Evolutionary conservation across 2,329 filamentous ascomycete species (phyloP).

Genomic region (Scytalidium sp.): DNA sequence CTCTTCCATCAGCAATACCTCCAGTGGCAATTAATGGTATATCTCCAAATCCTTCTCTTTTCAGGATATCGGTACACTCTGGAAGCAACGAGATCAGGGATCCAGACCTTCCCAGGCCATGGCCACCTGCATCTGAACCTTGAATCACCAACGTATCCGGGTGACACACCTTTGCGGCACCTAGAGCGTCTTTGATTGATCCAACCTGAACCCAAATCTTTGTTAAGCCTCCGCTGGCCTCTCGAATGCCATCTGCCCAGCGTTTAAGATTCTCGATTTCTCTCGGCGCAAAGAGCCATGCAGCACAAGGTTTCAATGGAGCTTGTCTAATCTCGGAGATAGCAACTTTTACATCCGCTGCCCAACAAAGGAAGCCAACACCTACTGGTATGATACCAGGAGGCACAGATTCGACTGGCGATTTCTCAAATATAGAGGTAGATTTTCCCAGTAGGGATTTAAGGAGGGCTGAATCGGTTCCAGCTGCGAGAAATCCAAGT

Average conservation of each 20-base stretch:
- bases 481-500: constrained; percentile 43
- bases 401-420: constrained; percentile 8
- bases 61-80: constrained; percentile 28
- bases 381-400: constrained; percentile 37
- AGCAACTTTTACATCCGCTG: constrained; percentile 33
- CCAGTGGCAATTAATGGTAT: constrained; percentile 31
- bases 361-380: constrained; percentile 45
- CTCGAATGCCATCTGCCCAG: constrained; percentile 27
- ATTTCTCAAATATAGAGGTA: constrained; percentile 11
- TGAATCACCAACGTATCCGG: constrained; percentile 34
- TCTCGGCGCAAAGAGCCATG: constrained; percentile 46
- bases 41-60: constrained; percentile 16
- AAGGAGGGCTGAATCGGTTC: constrained; percentile 25
- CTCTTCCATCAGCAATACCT: constrained; percentile 33
- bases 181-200: constrained; percentile 23
- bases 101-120: constrained; percentile 27
- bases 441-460: constrained; percentile 23
- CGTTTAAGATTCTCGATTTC: constrained; percentile 18
- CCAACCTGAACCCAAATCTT: constrained; percentile 34
- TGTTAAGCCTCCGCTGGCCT: constrained; percentile 15
- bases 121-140: constrained; percentile 34
- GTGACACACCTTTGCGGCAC: constrained; percentile 15
- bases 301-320: constrained; percentile 31
- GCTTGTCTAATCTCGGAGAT: constrained; percentile 24
- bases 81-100: constrained; percentile 32